Base-by-base conservation (phyloP, 2,329 filamentous ascomycete species). In the Pestalotiopsis sp. region DNA sequence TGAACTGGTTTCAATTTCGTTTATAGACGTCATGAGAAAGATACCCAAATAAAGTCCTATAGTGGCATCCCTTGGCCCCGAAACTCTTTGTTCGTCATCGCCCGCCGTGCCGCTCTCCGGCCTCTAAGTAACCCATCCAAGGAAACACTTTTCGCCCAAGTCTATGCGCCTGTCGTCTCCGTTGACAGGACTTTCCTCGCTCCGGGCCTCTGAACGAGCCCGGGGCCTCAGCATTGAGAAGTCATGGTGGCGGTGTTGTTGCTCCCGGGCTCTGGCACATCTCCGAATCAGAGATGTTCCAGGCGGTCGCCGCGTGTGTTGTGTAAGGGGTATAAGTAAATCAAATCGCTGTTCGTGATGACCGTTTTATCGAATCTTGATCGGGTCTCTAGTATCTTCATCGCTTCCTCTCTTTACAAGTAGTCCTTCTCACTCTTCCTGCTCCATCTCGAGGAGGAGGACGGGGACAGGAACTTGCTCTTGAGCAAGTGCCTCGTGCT, bases 401-500 rank as follows among this genome's bases (percentile, higher is more conserved):
- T 59, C 13, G 17, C 31, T 36, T 36, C 6, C 41, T 20, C 25
- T 14, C 12, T 27, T 59, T 13, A 59, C 23, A 14, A 59, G 57
- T 59, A 59, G 25, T 59, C 57, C 57, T 62, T 62, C 6, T 62
- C 36, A 36, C 59, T 39, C n/a, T 36, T 62, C 36, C 27, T 17
- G 27, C 31, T 36, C 36, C 61, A 23, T 41, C 20, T 25, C n/a
- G 20, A 52, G 31, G 25, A 11, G 4, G 20, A 20, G 5, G 25
- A 23, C 6, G 31, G 31, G 31, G 31, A 36, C 6, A 36, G 31
- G 45, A 23, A 49, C 64, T 17, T 39, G 49, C 38, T 67, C 38
- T 67, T 67, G 14, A 67, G 65, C 56, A 67, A 38, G 2, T 23
- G 36, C 38, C 65, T 31, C 23, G 56, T 67, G 65, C 65, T 67